Evolutionary conservation across 371 early-diverging fungal genomes (phyloP), one percentile per base, ranked within the genome.

Genomic region (Actinomortierella ambigua): DNA sequence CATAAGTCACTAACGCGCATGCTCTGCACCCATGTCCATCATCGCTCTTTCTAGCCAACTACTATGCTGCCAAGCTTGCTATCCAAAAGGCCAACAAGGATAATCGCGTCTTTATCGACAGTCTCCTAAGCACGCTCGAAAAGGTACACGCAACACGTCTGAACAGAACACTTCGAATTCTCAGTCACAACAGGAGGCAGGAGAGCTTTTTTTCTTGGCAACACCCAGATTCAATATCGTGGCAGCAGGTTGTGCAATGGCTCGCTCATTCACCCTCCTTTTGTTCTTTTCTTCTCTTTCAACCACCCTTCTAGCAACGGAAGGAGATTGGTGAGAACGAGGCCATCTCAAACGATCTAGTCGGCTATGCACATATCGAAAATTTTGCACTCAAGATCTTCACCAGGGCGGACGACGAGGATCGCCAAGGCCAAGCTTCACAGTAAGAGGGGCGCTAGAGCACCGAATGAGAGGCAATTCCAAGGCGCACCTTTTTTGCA

Each of bases 321-420:
- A 80, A 73, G 46, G 62, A 69, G 3, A 76, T 92, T 9, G 81
- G 76, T 0, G 80, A 80, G 4, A 84, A 89, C 61, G 91, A 93
- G 56, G 90, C 90, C 7, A 86, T 98, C 55, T 81, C 83, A 0
- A 86, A 93, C 63, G 93, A 98, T 52, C 50, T 82, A 0, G 90
- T 90, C 1, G 97, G 91, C 0, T 84, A 87, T 49, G 91, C 90
- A n/a, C 91, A 97, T 49, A 79, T 96, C 23, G 92, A 92, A 40
- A 87, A 88, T 67, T 97, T 98, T 84, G 96, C 93, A 0, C 76
- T 97, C 15, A 88, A 88, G 63, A 87, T 98, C n/a, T 98, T 98
- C 71, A 61, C 82, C 22, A 89, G 85, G 57, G 97, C 98, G 0
- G 99, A 98, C 63, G 89, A 91, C 47, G 97, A 97, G 69, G 98